A percentile compares a stretch with the other conserved stretches of the same genome.
phyloP scores from a whole-genome alignment of 2,329 filamentous ascomycete genomes.

The Pestalotiopsis sp. region DNA sequence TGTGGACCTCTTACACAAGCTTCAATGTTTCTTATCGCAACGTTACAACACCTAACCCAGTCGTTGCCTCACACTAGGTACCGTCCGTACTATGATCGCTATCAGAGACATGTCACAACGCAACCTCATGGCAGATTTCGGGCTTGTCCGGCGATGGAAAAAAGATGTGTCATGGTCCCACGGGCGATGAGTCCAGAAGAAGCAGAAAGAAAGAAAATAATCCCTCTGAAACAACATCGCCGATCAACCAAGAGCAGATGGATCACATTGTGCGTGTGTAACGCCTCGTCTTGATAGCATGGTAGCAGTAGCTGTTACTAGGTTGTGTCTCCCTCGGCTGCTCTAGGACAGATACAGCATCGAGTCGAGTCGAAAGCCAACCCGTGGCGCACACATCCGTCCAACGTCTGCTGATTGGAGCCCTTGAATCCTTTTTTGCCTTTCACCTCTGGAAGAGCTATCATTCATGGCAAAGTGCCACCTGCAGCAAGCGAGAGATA shows the following conservation, averaged over 20 bases:
- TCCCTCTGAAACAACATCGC: background rate
- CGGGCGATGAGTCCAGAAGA: background rate
- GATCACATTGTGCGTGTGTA: background rate
- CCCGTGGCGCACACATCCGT: background rate
- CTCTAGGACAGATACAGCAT: background rate
- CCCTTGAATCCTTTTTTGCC: background rate
- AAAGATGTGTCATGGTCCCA: background rate
- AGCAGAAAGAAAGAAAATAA: background rate
- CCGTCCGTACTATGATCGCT: no score
- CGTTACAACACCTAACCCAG: background rate
- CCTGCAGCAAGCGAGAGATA: background rate
- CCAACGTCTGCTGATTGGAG: background rate
- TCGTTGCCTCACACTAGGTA: no score
- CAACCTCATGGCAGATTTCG: background rate
- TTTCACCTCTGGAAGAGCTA: background rate
- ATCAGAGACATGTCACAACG: background rate
- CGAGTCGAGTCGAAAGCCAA: background rate
- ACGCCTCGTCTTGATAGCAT: background rate
- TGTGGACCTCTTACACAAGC: background rate
- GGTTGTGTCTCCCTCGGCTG: background rate
- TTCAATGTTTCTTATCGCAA: background rate
- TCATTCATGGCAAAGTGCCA: background rate
- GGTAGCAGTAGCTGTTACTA: background rate
- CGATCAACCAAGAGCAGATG: background rate
- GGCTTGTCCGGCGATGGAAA: background rate